Conservation (phyloP, 2,329 filamentous ascomycete genomes). For the Talaromyces sp. region DNA sequence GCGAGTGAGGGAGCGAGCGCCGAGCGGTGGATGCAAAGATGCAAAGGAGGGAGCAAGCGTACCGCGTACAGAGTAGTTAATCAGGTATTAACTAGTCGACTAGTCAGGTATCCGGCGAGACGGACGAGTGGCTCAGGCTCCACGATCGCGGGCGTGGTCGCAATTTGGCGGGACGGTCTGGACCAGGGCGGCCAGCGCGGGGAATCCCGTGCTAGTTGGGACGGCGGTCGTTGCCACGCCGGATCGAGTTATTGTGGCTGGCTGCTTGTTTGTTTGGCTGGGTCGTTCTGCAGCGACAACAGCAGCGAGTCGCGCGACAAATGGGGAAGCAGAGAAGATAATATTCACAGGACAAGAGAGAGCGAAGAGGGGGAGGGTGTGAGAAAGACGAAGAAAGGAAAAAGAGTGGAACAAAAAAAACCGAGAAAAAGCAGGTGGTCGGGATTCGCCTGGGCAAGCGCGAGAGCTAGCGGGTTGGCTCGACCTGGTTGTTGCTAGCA, state of each 20-base stretch:
- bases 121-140: constrained; percentile 12
- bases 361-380: background rate
- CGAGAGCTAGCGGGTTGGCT: background rate
- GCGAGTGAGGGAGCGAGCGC: background rate
- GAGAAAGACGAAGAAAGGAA: background rate
- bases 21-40: background rate
- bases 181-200: constrained; percentile 12
- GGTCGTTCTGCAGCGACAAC: background rate
- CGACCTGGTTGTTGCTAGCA: too few relatives aligned
- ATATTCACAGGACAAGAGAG: background rate
- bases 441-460: background rate
- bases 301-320: background rate
- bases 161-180: constrained; percentile 9
- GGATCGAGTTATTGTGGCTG: background rate
- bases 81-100: background rate
- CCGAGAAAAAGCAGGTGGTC: background rate
- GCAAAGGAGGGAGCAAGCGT: constrained; percentile 1
- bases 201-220: constrained; percentile 10
- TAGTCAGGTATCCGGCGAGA: constrained; percentile 13
- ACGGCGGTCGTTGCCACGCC: background rate
- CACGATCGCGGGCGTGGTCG: constrained; percentile 12
- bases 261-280: background rate
- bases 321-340: background rate
- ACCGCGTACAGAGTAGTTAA: background rate
- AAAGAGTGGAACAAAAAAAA: background rate